Evolutionary conservation across 176 grass and related monocot genomes (phyloP), one percentile per base, ranked within the genome.

Genomic region (Leersia perrieri): DNA sequence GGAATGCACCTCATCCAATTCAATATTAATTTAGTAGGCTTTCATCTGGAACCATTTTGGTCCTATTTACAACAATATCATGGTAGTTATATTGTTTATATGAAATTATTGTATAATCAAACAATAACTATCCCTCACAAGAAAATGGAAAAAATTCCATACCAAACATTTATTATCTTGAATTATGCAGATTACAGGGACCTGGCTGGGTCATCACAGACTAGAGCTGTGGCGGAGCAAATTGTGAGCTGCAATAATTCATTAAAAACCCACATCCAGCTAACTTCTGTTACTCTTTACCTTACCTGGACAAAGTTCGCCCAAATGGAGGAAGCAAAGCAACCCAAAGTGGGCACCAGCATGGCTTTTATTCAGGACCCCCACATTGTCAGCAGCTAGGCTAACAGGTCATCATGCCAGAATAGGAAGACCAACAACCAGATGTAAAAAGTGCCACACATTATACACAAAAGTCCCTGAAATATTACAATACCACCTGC

Each of bases 391-490:
- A 51, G 23, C 33, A 22, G 33, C 32, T 14, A 5, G 53, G 26
- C 26, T n/a, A 32, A 23, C 70, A 66, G 70, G 80, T 42, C 23
- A 72, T 34, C 41, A 74, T 35, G 33, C 44, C 33, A 40, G 72
- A 75, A 68, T 30, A 2, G 44, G 71, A 83, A 40, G 44, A 32
- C 25, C 72, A 68, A 16, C 44, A 66, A 67, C 42, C 62, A 58
- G 12, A 70, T 36, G 31, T 38, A 3, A 20, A 29, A 34, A 30
- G 3, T 12, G 22, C 41, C 1, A 16, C 9, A 72, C 15, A 0
- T 79, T 75, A 57, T 35, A 10, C 81, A 9, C 0, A 26, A 26
- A 23, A 22, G 10, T 71, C 81, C 72, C 36, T 31, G 45, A 2
- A 31, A 0, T 5, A 10, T 18, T n/a, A 9, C 15, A 25, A 25